Base-by-base conservation (phyloP, 164 flowering plant species). In the Houttuynia cordata region DNA sequence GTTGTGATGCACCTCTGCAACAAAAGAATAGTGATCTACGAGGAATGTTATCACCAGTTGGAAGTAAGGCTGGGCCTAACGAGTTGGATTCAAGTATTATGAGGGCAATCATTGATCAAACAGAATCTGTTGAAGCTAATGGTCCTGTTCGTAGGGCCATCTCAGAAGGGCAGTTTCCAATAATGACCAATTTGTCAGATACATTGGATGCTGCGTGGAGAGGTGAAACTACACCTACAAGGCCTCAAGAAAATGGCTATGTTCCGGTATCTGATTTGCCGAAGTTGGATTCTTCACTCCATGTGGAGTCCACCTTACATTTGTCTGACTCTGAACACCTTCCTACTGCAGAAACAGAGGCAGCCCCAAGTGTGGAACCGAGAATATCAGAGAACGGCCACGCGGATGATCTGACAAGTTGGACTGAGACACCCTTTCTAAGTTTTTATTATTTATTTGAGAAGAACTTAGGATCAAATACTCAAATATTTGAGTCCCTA, bases 201-300 rank as follows among this genome's bases (percentile, higher is more conserved):
- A 91, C 90, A 24, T 86, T 91, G 61, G 96, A 94, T 73, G 88
- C 99, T 39, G 88, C 89, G 51, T 94, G 99, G 97, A 94, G 88
- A 0, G 99, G 99, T 63, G 81, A 88, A 62, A 78, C 67, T 64
- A 79, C 72, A 20, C 68, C 83, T 20, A 77, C 62, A 62, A 57
- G 63, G 39, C 63, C 62, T 17, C 80, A 67, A 63, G 80, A 72
- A 56, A 69, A 68, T 64, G 60, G 59, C 56, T 45, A 20, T 61
- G 57, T 62, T 63, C 47, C 73, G 17, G 83, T 71, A 63, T 59
- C 79, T 42, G 82, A 70, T 65, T 59, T 78, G 42, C 70, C 70
- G 21, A 23, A 64, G 24, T 69, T 57, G 60, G 82, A 81, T 68
- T 66, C 76, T 50, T 58, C 76, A 61, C 47, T 20, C 20, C 57